Percentiles rank a stretch among this genome's conserved stretches.
Evolutionary conservation across 495 filamentous ascomycete species (phyloP).

Genomic region (Neurospora intermedia): DNA sequence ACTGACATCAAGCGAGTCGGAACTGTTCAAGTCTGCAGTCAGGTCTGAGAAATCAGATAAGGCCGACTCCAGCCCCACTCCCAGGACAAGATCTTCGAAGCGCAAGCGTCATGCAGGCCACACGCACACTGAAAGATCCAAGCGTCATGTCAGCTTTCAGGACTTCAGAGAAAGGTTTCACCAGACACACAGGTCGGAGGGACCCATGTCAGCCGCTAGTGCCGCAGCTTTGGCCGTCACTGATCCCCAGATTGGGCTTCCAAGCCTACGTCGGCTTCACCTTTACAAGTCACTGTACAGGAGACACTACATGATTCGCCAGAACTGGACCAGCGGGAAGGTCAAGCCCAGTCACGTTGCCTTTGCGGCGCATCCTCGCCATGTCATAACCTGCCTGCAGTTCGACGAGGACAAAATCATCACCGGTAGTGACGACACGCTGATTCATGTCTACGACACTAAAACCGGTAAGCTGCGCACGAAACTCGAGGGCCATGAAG

Average conservation of each 20-base stretch:
- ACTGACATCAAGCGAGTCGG: slow-evolving; percentile 38
- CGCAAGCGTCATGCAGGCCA: slow-evolving; percentile 32
- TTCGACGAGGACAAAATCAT: slow-evolving; percentile 97
- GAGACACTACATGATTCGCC: slow-evolving; percentile 76
- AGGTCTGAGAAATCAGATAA: slow-evolving; percentile 24
- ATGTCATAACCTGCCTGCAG: slow-evolving; percentile 95
- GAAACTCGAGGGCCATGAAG: slow-evolving; percentile 85
- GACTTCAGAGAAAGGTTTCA: slow-evolving; percentile 26
- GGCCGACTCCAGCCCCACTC: neutral
- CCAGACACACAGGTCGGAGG: slow-evolving; percentile 48
- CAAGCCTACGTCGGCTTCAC: slow-evolving; percentile 69
- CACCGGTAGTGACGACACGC: slow-evolving; percentile 93
- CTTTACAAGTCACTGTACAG: slow-evolving; percentile 96
- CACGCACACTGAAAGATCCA: slow-evolving; percentile 36
- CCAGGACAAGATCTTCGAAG: slow-evolving; percentile 24
- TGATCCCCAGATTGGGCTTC: slow-evolving; percentile 68
- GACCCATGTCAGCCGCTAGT: slow-evolving; percentile 75
- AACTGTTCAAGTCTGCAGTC: slow-evolving; percentile 26
- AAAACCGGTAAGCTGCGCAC: slow-evolving; percentile 79
- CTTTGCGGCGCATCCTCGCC: slow-evolving; percentile 87
- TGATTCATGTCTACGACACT: slow-evolving; percentile 98
- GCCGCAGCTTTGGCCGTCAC: slow-evolving; percentile 72
- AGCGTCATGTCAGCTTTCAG: slow-evolving; percentile 40
- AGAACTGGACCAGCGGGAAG: slow-evolving; percentile 79
- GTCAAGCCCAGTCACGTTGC: slow-evolving; percentile 88